phyloP scores from a whole-genome alignment of 148 eudicot genomes.

The Vaccinium vitisidaea region DNA sequence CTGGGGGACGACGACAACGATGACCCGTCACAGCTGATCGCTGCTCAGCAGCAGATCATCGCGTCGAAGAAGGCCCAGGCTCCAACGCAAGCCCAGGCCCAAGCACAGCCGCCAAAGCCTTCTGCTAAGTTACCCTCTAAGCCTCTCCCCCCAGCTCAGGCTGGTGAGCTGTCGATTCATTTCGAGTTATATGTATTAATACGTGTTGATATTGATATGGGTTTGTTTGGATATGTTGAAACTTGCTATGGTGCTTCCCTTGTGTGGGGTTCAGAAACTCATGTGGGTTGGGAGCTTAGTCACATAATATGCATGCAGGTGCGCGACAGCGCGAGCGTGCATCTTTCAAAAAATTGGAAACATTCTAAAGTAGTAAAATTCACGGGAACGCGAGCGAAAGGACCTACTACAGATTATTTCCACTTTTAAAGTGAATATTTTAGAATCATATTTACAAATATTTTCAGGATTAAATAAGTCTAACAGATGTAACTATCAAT shows the following conservation, averaged over 20 bases:
- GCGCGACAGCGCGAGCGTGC: too few relatives aligned
- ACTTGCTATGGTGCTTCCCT: neutral
- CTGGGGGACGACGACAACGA: conserved; percentile 66
- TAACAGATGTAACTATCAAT: neutral
- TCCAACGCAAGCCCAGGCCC: conserved; percentile 26
- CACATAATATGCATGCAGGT: too few relatives aligned
- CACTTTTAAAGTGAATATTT: neutral
- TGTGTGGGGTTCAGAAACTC: neutral
- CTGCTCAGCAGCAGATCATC: conserved; percentile 40
- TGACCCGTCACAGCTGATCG: conserved; percentile 55
- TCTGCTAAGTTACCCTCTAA: conserved; percentile 51
- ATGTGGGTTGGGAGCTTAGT: neutral
- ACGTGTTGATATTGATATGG: neutral
- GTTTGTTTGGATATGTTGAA: neutral
- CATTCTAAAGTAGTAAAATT: too few relatives aligned
- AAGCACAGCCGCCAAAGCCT: conserved; percentile 22
- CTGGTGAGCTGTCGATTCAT: conserved; percentile 39
- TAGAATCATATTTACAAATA: neutral
- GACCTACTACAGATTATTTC: too few relatives aligned
- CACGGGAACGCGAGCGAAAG: too few relatives aligned
- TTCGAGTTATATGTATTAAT: neutral
- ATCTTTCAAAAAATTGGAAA: too few relatives aligned
- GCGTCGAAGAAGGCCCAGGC: conserved; percentile 38
- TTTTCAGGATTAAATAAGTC: neutral
- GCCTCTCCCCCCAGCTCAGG: conserved; percentile 70